These are phyloP conservation scores for Sporisorium exsertum DNA, from an alignment of 1,284 basidiomycete species.

Conservation along the genomic window DNA sequence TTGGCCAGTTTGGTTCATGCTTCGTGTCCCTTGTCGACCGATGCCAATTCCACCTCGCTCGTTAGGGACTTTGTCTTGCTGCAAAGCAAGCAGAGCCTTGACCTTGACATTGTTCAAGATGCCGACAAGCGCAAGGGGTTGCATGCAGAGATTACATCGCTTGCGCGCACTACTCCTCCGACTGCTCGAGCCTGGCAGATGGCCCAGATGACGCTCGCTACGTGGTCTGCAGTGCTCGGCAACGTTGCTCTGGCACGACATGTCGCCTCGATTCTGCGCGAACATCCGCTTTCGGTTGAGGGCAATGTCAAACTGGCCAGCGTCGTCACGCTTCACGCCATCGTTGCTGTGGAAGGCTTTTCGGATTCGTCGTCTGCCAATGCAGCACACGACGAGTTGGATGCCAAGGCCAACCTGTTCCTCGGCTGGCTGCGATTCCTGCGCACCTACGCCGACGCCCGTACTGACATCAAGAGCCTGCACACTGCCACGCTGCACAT, in stretches of 20 bases:
- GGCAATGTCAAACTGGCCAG: constrained; percentile 12
- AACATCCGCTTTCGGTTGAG: constrained; percentile 15
- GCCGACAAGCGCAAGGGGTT: constrained; percentile 31
- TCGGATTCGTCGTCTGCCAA: neutral
- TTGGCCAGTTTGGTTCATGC: constrained; percentile 49
- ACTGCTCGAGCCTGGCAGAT: constrained; percentile 39
- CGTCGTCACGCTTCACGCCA: constrained; percentile 22
- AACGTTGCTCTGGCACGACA: constrained; percentile 46
- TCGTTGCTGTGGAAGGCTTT: constrained; percentile 5
- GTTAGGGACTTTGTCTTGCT: constrained; percentile 25
- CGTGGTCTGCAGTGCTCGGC: constrained; percentile 55
- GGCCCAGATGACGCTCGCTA: constrained; percentile 54
- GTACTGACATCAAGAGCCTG: constrained; percentile 4
- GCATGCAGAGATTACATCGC: constrained; percentile 42
- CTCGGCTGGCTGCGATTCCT: constrained; percentile 57
- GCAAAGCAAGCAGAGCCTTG: constrained; percentile 39
- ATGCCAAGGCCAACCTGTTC: constrained; percentile 48
- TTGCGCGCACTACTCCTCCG: constrained; percentile 48
- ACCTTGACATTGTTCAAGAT: constrained; percentile 45
- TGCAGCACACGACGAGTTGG: constrained; percentile 31
- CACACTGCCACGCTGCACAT: constrained; percentile 24
- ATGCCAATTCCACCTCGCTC: constrained; percentile 7
- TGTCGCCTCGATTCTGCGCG: constrained; percentile 31
- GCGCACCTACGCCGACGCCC: constrained; percentile 36
- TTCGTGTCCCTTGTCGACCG: constrained; percentile 42